A percentile compares a stretch with the other conserved stretches of the same genome.
Conservation (phyloP, 805 yeast genomes). For the Candida germanica region DNA sequence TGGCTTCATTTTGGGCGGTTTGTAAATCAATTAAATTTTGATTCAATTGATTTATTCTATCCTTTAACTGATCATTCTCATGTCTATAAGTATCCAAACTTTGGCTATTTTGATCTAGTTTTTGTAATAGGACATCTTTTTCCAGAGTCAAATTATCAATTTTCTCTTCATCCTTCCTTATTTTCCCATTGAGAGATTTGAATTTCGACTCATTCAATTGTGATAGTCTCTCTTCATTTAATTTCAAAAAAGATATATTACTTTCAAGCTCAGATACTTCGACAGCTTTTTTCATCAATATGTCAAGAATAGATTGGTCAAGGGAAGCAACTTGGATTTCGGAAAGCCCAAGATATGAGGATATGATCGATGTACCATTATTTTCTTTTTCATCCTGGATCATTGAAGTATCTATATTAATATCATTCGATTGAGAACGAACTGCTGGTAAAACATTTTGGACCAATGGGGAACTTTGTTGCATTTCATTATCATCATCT, state of each 20-base stretch:
- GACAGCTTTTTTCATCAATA: slow-evolving; percentile 22
- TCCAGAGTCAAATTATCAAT: slow-evolving; percentile 18
- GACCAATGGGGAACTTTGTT: slow-evolving; percentile 15
- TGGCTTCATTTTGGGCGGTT: slow-evolving; percentile 9
- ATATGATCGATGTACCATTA: slow-evolving; percentile 46
- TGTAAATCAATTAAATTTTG: slow-evolving; percentile 13
- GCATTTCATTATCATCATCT: slow-evolving; percentile 18
- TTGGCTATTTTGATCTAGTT: slow-evolving; percentile 16
- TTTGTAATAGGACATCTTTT: slow-evolving; percentile 18
- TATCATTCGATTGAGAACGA: slow-evolving; percentile 11
- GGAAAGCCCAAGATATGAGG: slow-evolving; percentile 28
- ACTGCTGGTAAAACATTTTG: slow-evolving; percentile 6
- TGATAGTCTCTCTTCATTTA: slow-evolving; percentile 32
- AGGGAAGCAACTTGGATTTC: slow-evolving; percentile 14
- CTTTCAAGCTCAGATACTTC: slow-evolving; percentile 28
- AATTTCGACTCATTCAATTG: slow-evolving; percentile 26
- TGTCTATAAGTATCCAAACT: slow-evolving; percentile 14
- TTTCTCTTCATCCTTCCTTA: slow-evolving; percentile 19
- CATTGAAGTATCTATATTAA: slow-evolving; percentile 1
- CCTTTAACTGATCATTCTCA: slow-evolving; percentile 14
- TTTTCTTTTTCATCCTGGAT: slow-evolving; percentile 17
- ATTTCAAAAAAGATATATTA: slow-evolving; percentile 28
- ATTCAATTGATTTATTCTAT: slow-evolving; percentile 17
- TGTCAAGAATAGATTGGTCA: slow-evolving; percentile 16
- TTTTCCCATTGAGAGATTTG: slow-evolving; percentile 19